These are phyloP conservation scores for Iberis amara DNA, from an alignment of 441 rosid genomes.

Conservation along the genomic window DNA sequence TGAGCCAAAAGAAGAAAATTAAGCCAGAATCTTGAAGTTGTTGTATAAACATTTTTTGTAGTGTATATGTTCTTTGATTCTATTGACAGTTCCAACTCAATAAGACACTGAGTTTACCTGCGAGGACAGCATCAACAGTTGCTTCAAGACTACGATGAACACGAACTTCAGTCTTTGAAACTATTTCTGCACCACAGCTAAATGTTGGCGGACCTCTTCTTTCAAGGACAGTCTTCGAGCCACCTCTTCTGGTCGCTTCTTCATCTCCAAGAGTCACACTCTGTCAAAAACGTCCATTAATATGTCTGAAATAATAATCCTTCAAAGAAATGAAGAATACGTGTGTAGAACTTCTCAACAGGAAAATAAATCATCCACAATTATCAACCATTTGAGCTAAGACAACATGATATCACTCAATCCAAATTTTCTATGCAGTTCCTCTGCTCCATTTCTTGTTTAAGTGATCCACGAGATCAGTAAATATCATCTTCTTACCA, in stretches of 20 bases:
- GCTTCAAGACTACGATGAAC: slow-evolving; percentile 87
- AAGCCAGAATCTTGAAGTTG: slow-evolving; percentile 8
- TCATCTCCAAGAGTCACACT: slow-evolving; percentile 90
- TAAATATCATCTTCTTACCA: slow-evolving; percentile 1
- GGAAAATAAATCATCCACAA: neutral
- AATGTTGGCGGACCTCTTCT: slow-evolving; percentile 87
- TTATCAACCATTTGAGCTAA: neutral
- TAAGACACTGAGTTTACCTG: slow-evolving; percentile 40
- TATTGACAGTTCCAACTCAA: neutral
- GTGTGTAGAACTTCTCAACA: neutral
- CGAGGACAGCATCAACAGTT: slow-evolving; percentile 79
- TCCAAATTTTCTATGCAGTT: neutral
- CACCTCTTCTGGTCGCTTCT: slow-evolving; percentile 81
- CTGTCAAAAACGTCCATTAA: slow-evolving; percentile 32
- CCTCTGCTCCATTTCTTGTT: neutral
- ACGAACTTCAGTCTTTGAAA: slow-evolving; percentile 76
- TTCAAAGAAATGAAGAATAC: neutral
- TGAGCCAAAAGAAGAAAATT: slow-evolving; percentile 15
- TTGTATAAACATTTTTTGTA: neutral
- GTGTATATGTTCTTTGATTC: slow-evolving; percentile 2
- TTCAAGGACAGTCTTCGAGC: slow-evolving; percentile 80
- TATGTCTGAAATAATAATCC: slow-evolving; percentile 7
- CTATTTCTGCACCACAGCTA: slow-evolving; percentile 67
- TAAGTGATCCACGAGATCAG: neutral
- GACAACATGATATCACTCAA: slow-evolving; percentile 1